A percentile compares a stretch with the other conserved stretches of the same genome.
phyloP scores from a whole-genome alignment of 176 grass and related monocot genomes.

The Microstegium vimineum region DNA sequence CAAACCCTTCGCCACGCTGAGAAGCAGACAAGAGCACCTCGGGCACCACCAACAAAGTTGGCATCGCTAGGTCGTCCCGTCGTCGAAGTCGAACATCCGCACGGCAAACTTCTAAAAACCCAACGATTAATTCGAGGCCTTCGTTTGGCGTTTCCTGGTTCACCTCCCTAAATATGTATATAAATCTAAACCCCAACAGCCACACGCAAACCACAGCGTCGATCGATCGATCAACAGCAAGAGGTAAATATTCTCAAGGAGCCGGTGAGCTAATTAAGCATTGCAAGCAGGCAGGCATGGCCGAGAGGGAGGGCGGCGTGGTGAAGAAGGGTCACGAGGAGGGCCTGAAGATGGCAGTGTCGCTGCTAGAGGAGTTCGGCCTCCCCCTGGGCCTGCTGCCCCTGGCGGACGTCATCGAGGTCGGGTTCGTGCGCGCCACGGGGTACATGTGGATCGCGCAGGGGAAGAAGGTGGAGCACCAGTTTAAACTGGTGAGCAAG shows the following conservation, averaged over 20 bases:
- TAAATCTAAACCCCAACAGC: neutral
- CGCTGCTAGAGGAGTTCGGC: conserved; percentile 64
- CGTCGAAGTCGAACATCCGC: neutral
- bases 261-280: neutral
- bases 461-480: conserved; percentile 61
- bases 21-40: neutral
- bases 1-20: neutral
- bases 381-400: conserved; percentile 84
- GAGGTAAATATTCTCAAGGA: neutral
- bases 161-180: neutral
- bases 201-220: neutral
- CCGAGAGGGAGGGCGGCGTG: conserved; percentile 40
- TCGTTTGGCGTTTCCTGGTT: neutral
- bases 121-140: conserved; percentile 27
- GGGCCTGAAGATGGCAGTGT: conserved; percentile 31
- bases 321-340: conserved; percentile 64
- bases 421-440: conserved; percentile 63
- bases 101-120: conserved; percentile 18
- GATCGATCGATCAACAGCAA: neutral
- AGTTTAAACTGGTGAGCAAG: conserved; percentile 64
- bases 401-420: conserved; percentile 53
- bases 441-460: conserved; percentile 80
- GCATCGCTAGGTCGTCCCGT: neutral
- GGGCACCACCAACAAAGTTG: neutral
- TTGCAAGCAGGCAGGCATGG: neutral